A percentile compares a stretch with the other conserved stretches of the same genome.
These are phyloP conservation scores for Solanum dulcamara DNA, from an alignment of 257 asterid genomes.

Conservation along the genomic window DNA sequence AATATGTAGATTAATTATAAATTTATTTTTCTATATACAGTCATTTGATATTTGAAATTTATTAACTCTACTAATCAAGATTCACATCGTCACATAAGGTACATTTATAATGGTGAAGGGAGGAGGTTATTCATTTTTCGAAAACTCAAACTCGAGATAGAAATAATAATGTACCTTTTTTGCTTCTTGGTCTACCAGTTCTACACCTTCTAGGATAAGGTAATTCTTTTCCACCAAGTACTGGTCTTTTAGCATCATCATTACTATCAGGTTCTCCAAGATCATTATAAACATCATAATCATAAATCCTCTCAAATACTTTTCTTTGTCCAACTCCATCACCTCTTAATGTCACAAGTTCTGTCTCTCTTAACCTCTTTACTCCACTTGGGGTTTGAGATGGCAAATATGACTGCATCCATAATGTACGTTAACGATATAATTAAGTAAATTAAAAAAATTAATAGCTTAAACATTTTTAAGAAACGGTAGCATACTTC, in stretches of 20 bases:
- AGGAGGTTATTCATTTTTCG: neutral
- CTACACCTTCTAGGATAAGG: conserved; percentile 77
- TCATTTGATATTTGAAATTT: neutral
- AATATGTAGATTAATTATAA: neutral
- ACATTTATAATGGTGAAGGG: neutral
- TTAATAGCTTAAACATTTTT: too few relatives aligned
- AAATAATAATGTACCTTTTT: conserved; percentile 23
- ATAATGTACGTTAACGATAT: neutral
- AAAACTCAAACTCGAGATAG: neutral
- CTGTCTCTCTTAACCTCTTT: conserved; percentile 22
- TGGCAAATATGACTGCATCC: conserved; percentile 66
- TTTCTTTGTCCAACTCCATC: conserved; percentile 52
- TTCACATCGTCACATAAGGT: neutral
- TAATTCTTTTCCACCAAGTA: conserved; percentile 49
- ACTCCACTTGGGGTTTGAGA: conserved; percentile 60
- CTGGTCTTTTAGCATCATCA: conserved; percentile 30
- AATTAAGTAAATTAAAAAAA: neutral
- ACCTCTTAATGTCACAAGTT: conserved; percentile 38
- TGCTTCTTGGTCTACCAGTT: conserved; percentile 43
- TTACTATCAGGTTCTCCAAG: conserved; percentile 47
- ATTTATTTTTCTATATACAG: neutral
- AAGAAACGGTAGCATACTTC: too few relatives aligned
- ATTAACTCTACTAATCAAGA: neutral
- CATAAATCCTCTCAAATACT: conserved; percentile 43
- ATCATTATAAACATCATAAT: conserved; percentile 76